A percentile compares a stretch with the other conserved stretches of the same genome.
Conservation (phyloP, 2,329 filamentous ascomycete species). For the Pseudocercospora cruenta region DNA sequence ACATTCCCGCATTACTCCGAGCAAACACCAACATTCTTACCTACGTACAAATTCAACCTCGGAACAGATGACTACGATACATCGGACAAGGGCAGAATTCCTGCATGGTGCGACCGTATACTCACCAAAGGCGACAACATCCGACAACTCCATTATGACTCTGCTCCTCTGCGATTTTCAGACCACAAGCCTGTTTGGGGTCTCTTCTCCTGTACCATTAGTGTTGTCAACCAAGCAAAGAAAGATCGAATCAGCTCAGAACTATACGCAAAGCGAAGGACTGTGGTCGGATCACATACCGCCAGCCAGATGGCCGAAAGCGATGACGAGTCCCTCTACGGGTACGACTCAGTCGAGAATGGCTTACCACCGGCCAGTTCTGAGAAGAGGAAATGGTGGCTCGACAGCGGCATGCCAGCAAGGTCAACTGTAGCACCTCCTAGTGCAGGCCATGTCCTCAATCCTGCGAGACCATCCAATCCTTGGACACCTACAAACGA, state of each 20-base stretch:
- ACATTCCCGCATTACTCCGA: conserved; percentile 93
- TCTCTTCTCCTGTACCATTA: conserved; percentile 81
- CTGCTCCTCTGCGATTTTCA: conserved; percentile 82
- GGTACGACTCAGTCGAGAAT: conserved; percentile 81
- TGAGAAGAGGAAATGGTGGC: conserved; percentile 67
- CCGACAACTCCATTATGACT: conserved; percentile 79
- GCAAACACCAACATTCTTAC: conserved; percentile 81
- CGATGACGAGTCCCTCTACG: conserved; percentile 78
- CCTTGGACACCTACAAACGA: conserved; percentile 76
- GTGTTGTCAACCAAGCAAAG: conserved; percentile 72
- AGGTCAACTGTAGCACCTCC: conserved; percentile 73
- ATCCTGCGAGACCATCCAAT: conserved; percentile 75
- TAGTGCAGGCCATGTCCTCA: conserved; percentile 64
- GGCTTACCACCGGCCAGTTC: conserved; percentile 69
- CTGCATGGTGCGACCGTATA: conserved; percentile 95
- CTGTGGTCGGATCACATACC: conserved; percentile 66
- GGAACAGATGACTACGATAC: conserved; percentile 89
- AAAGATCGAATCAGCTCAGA: conserved; percentile 74
- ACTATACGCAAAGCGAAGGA: conserved; percentile 71
- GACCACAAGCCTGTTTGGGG: conserved; percentile 97
- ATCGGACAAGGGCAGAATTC: conserved; percentile 92
- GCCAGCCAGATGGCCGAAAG: conserved; percentile 63
- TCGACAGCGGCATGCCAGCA: conserved; percentile 70
- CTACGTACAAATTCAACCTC: conserved; percentile 95
- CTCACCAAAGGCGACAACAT: conserved; percentile 83